Base-by-base conservation (phyloP, 192 early-diverging fungal genomes). In the Hyaloraphidium curvatum region DNA sequence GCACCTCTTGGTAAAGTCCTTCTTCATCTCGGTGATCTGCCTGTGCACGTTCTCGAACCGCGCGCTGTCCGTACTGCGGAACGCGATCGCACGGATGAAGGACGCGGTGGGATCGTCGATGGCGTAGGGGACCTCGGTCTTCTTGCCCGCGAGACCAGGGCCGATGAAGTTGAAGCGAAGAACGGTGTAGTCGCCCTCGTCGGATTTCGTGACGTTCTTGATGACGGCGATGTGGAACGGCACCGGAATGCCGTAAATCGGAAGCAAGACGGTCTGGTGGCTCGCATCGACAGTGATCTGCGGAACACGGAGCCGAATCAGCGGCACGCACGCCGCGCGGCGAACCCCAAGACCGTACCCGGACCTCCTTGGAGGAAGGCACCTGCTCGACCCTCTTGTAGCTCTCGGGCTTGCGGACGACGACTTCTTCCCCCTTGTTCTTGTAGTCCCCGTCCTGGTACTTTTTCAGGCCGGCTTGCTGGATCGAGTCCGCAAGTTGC, bases 141-240 rank as follows among this genome's bases (percentile, higher is more conserved):
- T 93, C 40, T 85, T 84, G 23, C 76, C 75, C 5, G 86, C 79
- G 63, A 90, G 89, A 3, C 91, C 91, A 1, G 95, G 95, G 25
- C 89, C 91, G 16, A 90, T 66, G 67, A 99, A 82, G 62, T 99
- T 99, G 56, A 99, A 77, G 39, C 95, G 84, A 19, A 99, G 66
- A 57, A 87, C 81, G 17, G 84, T 78, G 55, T 75, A 84, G 33
- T 91, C 86, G 43, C 84, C 84, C 70, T 99, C 95, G 51, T 96
- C 95, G 41, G 72, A 81, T 67, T 95, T 95, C 65, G 75, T 81
- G 3, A 86, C 79, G 62, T 86, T 95, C 59, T 99, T 96, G 30
- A 99, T 61, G 1, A 91, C 90, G 11, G 89, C 86, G 53, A 99
- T 86, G 63, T 99, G 95, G 74, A 99, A 94, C 27, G 95, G 95